These are phyloP conservation scores for Geotrichum aggregatum DNA, from an alignment of 1,139 yeast species.

Conservation along the genomic window DNA sequence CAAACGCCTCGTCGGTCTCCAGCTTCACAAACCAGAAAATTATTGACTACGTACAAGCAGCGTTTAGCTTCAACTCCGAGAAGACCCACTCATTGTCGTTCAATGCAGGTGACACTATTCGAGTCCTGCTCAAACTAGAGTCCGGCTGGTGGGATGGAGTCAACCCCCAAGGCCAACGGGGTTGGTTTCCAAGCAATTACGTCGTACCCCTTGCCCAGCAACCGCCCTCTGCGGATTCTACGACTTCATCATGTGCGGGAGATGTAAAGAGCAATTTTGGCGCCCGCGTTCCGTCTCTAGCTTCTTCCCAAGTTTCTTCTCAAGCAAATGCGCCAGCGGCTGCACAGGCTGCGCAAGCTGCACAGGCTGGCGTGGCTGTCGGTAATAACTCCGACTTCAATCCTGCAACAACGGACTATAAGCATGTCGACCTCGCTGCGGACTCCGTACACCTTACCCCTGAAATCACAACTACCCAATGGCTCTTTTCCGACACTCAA, in stretches of 20 bases:
- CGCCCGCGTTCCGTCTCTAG: not conserved
- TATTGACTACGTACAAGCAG: slow-evolving; percentile 40
- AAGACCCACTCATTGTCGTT: slow-evolving; percentile 64
- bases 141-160: slow-evolving; percentile 43
- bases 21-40: slow-evolving; percentile 8
- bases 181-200: slow-evolving; percentile 40
- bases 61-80: slow-evolving; percentile 64
- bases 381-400: slow-evolving; percentile 2
- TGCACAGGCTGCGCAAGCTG: not conserved
- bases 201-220: slow-evolving; percentile 21
- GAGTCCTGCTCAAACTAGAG: slow-evolving; percentile 49
- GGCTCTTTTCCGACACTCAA: slow-evolving; percentile 33
- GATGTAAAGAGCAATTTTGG: slow-evolving; percentile 1
- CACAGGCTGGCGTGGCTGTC: not conserved
- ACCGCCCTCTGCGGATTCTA: not conserved
- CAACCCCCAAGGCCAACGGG: slow-evolving; percentile 31
- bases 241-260: not conserved
- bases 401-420: slow-evolving; percentile 21
- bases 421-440: slow-evolving; percentile 23
- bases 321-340: no score
- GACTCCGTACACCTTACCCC: slow-evolving; percentile 4
- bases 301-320: no score
- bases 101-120: slow-evolving; percentile 57
- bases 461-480: slow-evolving; percentile 24
- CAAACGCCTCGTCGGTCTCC: slow-evolving; percentile 1